Evolutionary conservation across 2,329 filamentous ascomycete species (phyloP).

Genomic region (Bimuria novae-zelandiae): DNA sequence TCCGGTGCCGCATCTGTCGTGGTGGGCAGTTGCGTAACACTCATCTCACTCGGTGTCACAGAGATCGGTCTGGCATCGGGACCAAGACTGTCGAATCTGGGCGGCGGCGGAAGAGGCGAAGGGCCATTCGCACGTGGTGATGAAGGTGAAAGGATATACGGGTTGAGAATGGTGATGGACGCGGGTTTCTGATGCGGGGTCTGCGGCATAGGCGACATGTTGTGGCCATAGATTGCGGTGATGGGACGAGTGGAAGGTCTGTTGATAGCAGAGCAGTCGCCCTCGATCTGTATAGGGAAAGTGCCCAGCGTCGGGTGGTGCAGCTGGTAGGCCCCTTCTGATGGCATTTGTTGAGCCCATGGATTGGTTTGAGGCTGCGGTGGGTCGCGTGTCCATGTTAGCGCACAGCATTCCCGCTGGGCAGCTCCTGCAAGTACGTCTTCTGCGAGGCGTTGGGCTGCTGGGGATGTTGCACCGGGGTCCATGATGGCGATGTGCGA

Average conservation of each 20-base stretch:
- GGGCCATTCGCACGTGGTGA: constrained; percentile 39
- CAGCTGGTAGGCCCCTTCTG: constrained; percentile 50
- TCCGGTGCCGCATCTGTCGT: constrained; percentile 43
- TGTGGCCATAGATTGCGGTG: constrained; percentile 46
- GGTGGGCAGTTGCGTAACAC: constrained; percentile 38
- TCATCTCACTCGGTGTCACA: constrained; percentile 40
- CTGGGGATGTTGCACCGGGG: constrained; percentile 67
- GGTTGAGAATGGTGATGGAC: constrained; percentile 45
- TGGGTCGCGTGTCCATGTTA: constrained; percentile 64
- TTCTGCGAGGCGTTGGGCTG: constrained; percentile 64
- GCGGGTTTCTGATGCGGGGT: constrained; percentile 32
- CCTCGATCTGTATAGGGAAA: constrained; percentile 50
- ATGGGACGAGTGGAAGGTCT: constrained; percentile 44
- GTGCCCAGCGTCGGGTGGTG: constrained; percentile 52
- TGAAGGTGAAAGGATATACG: constrained; percentile 44
- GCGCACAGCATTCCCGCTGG: constrained; percentile 69
- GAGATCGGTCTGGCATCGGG: constrained; percentile 33
- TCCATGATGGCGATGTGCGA: constrained; percentile 66
- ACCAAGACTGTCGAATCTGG: constrained; percentile 24
- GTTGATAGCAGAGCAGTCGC: constrained; percentile 47
- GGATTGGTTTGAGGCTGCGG: constrained; percentile 43
- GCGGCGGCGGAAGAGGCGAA: constrained; percentile 36
- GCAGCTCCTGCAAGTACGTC: constrained; percentile 64
- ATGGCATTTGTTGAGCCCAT: constrained; percentile 43
- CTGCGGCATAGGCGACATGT: constrained; percentile 44